These are phyloP conservation scores for Colletotrichum tabaci DNA, from an alignment of 2,329 filamentous ascomycete species.

Conservation along the genomic window DNA sequence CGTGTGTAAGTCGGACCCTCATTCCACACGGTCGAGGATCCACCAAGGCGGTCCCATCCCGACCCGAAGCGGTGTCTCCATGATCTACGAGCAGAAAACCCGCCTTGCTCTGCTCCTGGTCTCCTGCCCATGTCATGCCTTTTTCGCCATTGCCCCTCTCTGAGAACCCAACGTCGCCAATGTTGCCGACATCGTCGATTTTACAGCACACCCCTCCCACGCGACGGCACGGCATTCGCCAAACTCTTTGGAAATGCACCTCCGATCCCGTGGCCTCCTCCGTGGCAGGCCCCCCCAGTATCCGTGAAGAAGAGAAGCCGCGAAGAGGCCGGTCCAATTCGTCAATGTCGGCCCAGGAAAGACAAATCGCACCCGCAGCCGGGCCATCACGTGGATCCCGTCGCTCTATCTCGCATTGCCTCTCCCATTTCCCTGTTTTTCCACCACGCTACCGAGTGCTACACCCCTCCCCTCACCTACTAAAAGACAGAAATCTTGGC, in stretches of 20 bases:
- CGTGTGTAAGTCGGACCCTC: conserved; percentile 10
- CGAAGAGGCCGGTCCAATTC: conserved; percentile 7
- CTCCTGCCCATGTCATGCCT: conserved; percentile 11
- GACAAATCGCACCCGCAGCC: conserved; percentile 36
- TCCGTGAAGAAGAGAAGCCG: background rate
- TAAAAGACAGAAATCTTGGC: conserved; percentile 1
- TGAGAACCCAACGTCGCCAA: conserved; percentile 25
- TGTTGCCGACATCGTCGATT: background rate
- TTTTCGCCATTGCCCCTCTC: conserved; percentile 25
- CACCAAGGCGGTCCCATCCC: conserved; percentile 12
- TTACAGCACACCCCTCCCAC: conserved; percentile 18
- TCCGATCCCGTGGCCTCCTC: conserved; percentile 34
- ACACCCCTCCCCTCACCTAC: background rate
- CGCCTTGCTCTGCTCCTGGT: conserved; percentile 15
- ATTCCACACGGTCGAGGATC: conserved; percentile 2
- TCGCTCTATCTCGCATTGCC: background rate
- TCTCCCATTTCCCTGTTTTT: conserved; percentile 30
- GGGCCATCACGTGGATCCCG: conserved; percentile 34
- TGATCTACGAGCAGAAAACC: conserved; percentile 31
- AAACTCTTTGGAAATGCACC: conserved; percentile 12
- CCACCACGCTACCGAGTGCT: background rate
- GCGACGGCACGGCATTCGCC: conserved; percentile 24
- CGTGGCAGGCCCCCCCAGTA: conserved; percentile 16
- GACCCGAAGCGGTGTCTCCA: conserved; percentile 12
- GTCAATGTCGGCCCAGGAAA: background rate